These are phyloP conservation scores for Clavispora vitiphila DNA, from an alignment of 805 yeast genomes.

Conservation along the genomic window DNA sequence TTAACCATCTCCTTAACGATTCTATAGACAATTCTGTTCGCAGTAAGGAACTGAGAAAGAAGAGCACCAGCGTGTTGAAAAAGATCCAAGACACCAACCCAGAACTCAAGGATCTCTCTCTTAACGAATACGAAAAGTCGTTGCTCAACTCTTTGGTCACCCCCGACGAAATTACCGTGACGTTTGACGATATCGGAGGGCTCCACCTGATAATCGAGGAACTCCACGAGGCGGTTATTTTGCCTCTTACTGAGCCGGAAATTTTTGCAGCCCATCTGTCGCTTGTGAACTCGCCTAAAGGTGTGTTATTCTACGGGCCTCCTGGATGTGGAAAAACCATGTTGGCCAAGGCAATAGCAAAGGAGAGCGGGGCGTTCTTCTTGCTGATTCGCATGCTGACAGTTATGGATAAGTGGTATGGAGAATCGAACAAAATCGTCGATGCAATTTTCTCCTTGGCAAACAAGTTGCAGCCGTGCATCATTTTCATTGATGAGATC, in stretches of 20 bases:
- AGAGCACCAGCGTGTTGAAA: constrained; percentile 42
- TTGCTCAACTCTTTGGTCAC: constrained; percentile 74
- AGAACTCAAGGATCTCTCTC: constrained; percentile 41
- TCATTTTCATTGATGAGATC: constrained; percentile 91
- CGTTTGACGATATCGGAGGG: constrained; percentile 87
- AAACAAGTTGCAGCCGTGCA: constrained; percentile 86
- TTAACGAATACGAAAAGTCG: constrained; percentile 73
- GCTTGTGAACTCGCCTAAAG: constrained; percentile 86
- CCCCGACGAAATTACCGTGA: constrained; percentile 75
- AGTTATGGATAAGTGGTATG: constrained; percentile 96
- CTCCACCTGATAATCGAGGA: constrained; percentile 78
- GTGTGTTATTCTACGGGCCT: constrained; percentile 88
- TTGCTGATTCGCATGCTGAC: constrained; percentile 89
- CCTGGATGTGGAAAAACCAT: constrained; percentile 98
- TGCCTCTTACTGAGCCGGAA: constrained; percentile 75
- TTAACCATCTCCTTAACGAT: constrained; percentile 38
- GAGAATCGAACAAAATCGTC: constrained; percentile 89
- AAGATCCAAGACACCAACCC: constrained; percentile 50
- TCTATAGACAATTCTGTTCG: constrained; percentile 27
- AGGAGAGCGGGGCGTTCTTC: constrained; percentile 87
- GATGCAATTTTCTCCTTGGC: constrained; percentile 92
- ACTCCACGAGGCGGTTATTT: constrained; percentile 78
- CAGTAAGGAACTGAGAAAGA: constrained; percentile 61
- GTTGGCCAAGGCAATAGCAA: constrained; percentile 93
- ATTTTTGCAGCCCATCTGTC: constrained; percentile 63